phyloP scores from a whole-genome alignment of 202 grass and related monocot species.

The Panicum hallii region DNA sequence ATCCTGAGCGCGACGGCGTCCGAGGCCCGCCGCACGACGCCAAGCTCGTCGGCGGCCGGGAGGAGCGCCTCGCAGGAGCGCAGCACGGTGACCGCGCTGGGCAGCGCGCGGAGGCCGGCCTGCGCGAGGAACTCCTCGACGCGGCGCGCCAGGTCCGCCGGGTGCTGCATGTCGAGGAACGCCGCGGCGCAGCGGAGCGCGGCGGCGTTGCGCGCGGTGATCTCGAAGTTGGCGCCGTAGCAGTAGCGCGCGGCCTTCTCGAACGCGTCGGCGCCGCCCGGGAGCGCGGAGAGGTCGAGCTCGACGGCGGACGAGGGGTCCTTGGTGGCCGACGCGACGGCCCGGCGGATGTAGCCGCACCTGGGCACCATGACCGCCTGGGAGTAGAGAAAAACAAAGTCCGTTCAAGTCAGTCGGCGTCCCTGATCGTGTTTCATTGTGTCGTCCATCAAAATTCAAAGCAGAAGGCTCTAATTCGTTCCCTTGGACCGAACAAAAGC shows the following conservation, averaged over 20 bases:
- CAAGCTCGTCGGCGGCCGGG: slow-evolving; percentile 53
- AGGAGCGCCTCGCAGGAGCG: slow-evolving; percentile 67
- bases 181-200: slow-evolving; percentile 65
- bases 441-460: not conserved
- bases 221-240: slow-evolving; percentile 83
- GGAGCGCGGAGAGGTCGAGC: slow-evolving; percentile 59
- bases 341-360: slow-evolving; percentile 70
- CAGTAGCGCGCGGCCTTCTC: slow-evolving; percentile 76
- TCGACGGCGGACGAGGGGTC: slow-evolving; percentile 32
- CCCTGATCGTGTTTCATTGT: not conserved
- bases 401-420: not conserved
- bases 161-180: slow-evolving; percentile 69
- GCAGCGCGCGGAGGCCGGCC: slow-evolving; percentile 64
- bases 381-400: not conserved
- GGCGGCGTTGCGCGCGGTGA: slow-evolving; percentile 66
- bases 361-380: slow-evolving; percentile 79
- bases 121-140: slow-evolving; percentile 75
- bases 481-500: too few relatives aligned
- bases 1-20: slow-evolving; percentile 58
- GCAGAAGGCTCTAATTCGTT: too few relatives aligned
- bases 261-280: slow-evolving; percentile 74
- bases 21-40: slow-evolving; percentile 47
- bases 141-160: slow-evolving; percentile 51
- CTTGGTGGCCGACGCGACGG: slow-evolving; percentile 42
- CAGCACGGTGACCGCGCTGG: slow-evolving; percentile 59